Evolutionary conservation across 1,284 basidiomycete species (phyloP), one percentile per base, ranked within the genome.

Genomic region (Cystobasidium slooffiae): DNA sequence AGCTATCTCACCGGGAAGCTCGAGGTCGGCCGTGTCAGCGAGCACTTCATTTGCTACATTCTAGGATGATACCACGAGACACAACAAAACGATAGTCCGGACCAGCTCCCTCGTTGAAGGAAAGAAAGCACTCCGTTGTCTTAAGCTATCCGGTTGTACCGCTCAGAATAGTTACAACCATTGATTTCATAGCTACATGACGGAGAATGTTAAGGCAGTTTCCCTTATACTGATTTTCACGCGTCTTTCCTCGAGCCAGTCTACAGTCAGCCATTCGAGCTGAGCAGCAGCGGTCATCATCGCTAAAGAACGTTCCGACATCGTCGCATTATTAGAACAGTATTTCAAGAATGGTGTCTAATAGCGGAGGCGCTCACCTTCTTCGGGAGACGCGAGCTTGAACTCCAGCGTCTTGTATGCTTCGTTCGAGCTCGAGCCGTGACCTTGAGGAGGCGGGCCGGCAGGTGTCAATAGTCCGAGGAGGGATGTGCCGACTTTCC

Each of bases 381-480:
- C 72, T 20, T 56, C 61, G 52, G 75, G 65, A 37, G 53, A 67
- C 7, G 68, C 64, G 56, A 75, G 37, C 39, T 66, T 78, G 74
- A 81, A 79, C 58, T 77, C 61, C 56, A 81, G 74, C 9, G 80
- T 75, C 70, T 81, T 81, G 76, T 81, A 82, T n/a, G 81, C 79
- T 14, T 78, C 79, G 20, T 74, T 64, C 0, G 90, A 91, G 14
- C 90, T 89, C 52, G 86, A 85, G 75, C 90, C 88, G 0, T 90
- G 80, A 6, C 86, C 93, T 83, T 97, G 94, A n/a, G 93, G 84
- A 1, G 96, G 94, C 8, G 94, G 93, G 7, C 90, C 90, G 0
- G 95, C 94, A 0, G 94, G 93, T 75, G 89, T 90, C 80, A 98
- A 94, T 81, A 98, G 89, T 76, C 92, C 93, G 37, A 80, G 66